Conservation (phyloP, 208 protist species). For the Acanthamoeba lugdunensis region DNA sequence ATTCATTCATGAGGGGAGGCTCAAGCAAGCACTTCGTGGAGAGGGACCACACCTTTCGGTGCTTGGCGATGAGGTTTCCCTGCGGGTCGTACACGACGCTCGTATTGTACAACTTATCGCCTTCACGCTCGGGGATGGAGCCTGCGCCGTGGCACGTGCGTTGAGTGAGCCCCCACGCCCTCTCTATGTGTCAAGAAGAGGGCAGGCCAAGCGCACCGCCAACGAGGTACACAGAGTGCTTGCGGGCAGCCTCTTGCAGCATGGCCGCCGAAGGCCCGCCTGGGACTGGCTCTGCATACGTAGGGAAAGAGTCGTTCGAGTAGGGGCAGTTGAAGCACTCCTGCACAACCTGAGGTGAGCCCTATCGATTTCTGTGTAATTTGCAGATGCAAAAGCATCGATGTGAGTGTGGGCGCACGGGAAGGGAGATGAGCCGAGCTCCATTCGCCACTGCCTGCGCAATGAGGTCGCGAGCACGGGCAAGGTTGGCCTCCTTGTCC, state of each 20-base stretch:
- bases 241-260: slow-evolving; percentile 73
- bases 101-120: slow-evolving; percentile 94
- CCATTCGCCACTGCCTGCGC: slow-evolving; percentile 4
- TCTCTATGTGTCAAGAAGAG: neutral
- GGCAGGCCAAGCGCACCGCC: slow-evolving; percentile 67
- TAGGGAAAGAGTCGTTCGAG: slow-evolving; percentile 92
- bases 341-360: neutral
- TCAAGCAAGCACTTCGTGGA: neutral
- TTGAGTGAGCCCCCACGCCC: slow-evolving; percentile 43
- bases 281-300: slow-evolving; percentile 93
- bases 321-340: slow-evolving; percentile 94
- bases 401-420: neutral
- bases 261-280: slow-evolving; percentile 23
- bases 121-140: slow-evolving; percentile 94
- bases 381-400: neutral
- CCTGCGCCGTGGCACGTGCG: slow-evolving; percentile 91
- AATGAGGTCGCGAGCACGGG: slow-evolving; percentile 9
- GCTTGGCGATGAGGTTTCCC: slow-evolving; percentile 91
- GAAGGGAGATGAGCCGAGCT: slow-evolving; percentile 28
- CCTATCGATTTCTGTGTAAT: neutral
- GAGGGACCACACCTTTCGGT: slow-evolving; percentile 87
- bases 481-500: slow-evolving; percentile 55
- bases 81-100: slow-evolving; percentile 92
- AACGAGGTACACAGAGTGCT: slow-evolving; percentile 79
- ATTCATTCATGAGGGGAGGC: neutral